Percentiles rank a stretch among this genome's conserved stretches.
Conservation (phyloP, 352 stramenopile species). For the Lagenidium sp. region DNA sequence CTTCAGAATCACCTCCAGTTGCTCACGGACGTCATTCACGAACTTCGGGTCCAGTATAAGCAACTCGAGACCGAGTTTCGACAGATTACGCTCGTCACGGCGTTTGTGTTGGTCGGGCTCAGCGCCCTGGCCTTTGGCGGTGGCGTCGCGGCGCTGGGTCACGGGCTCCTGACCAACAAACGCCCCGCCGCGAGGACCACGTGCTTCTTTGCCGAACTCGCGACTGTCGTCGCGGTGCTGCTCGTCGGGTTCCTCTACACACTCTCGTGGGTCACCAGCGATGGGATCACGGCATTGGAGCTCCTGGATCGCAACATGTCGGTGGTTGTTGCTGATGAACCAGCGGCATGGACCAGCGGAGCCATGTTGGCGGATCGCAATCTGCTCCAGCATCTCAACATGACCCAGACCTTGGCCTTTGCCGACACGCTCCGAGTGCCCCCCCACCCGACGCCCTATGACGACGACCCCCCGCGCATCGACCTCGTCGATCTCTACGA, state of each 20-base stretch:
- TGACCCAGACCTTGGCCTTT: conserved; percentile 35
- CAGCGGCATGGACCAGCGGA: conserved; percentile 12
- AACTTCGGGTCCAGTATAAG: conserved; percentile 16
- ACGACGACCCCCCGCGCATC: conserved; percentile 26
- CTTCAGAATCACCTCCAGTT: no score
- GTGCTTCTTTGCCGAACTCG: conserved; percentile 38
- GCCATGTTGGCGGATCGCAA: conserved; percentile 36
- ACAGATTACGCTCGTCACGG: conserved; percentile 18
- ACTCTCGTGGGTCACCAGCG: conserved; percentile 28
- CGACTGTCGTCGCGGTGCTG: conserved; percentile 28
- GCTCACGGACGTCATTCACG: no score
- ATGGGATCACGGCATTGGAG: conserved; percentile 34
- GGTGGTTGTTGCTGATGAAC: conserved; percentile 14
- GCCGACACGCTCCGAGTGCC: conserved; percentile 51
- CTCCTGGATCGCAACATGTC: conserved; percentile 25
- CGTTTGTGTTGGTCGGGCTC: conserved; percentile 22
- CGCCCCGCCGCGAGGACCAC: conserved; percentile 19
- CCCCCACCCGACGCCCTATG: conserved; percentile 35
- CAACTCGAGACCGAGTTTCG: not conserved
- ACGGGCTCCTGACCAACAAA: conserved; percentile 31
- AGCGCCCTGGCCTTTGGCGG: conserved; percentile 19
- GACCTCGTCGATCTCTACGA: conserved; percentile 38
- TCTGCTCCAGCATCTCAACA: conserved; percentile 22
- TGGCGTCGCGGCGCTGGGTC: conserved; percentile 15
- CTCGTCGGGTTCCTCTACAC: conserved; percentile 43